Evolutionary conservation across 192 early-diverging fungal genomes (phyloP), one percentile per base, ranked within the genome.

Genomic region (Entrophospora sp.): DNA sequence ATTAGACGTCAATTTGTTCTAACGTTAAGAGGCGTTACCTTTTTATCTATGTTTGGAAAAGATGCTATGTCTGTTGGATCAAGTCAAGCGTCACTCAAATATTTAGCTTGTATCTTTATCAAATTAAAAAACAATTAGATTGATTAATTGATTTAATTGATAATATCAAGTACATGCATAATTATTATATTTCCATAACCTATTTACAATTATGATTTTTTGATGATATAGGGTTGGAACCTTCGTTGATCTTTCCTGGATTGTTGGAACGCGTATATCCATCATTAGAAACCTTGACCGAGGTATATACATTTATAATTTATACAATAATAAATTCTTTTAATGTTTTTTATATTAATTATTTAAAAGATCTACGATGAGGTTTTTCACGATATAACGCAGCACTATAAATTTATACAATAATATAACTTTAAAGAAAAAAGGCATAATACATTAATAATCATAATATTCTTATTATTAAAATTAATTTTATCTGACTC

Each of bases 181-280:
- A 61, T 27, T 5, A 5, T n/a, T n/a, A 42, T 18, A 8, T 43
- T 30, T 61, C 37, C 57, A 20, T 42, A 59, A 59, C 24, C 8
- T 51, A 13, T 4, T 13, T 52, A 10, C 8, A 30, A 14, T 5
- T 24, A 14, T 35, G 22, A 34, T 20, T 53, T 38, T 27, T 65
- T 66, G n/a, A n/a, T n/a, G n/a, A 22, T 30, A 16, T 20, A 66
- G 77, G 84, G 79, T 61, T 93, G 13, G 84, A 90, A 69, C 92
- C 92, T 14, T 73, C 76, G 4, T 60, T 90, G 30, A 83, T 97
- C 10, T 82, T 96, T 66, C 87, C 88, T 6, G 88, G 86, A 16
- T 77, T 94, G 12, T 66, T 97, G 32, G 90, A 95, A 59, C 75
- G 89, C 27, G 83, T 90, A 28, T 97, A 94, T 63, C 91, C 93